Base-by-base conservation (phyloP, 148 eudicot species). In the Fallopia convolvulus region DNA sequence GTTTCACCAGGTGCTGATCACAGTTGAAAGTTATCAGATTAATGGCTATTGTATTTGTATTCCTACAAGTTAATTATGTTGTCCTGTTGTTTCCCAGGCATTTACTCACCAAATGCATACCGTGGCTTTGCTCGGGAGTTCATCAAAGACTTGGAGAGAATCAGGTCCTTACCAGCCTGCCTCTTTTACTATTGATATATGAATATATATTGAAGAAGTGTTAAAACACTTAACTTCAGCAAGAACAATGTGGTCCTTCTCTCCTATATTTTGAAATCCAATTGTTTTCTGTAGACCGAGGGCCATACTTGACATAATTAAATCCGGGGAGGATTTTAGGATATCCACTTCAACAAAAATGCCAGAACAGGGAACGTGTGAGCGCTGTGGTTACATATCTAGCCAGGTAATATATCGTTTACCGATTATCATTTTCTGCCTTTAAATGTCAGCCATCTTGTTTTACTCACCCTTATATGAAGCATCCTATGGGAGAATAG, bases 361-460 rank as follows among this genome's bases (percentile, higher is more conserved):
- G 99, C 99, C 99, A n/a, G 99, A 95, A 87, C 99, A 95, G 80
- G 99, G 99, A 82, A 95, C 82, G 68, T 95, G 99, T 83, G 94
- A 92, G 81, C 93, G 93, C 36, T 92, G 98, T 85, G 98, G 96
- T 81, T 93, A 93, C 80, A 93, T 93, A 79, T 93, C 98, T 77
- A 93, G 98, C 82, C 96, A 93, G 92, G 98, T 88, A 81, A 80
- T 40, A 47, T 60, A 55, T 36, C 52, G 71, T 76, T 72, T 68
- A 40, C 65, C 58, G 74, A 8, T 3, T 60, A 8, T 23, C 3
- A 21, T 9, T 21, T 60, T 10, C 13, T 52, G n/a, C 56, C n/a
- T 52, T 15, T 7, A 17, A 55, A 55, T 55, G 33, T 8, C 12
- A 14, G n/a, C 17, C n/a, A 52, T 17, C n/a, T 52, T 14, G 56